Conservation (phyloP, 495 filamentous ascomycete species). For the Annulohypoxylon moriforme region DNA sequence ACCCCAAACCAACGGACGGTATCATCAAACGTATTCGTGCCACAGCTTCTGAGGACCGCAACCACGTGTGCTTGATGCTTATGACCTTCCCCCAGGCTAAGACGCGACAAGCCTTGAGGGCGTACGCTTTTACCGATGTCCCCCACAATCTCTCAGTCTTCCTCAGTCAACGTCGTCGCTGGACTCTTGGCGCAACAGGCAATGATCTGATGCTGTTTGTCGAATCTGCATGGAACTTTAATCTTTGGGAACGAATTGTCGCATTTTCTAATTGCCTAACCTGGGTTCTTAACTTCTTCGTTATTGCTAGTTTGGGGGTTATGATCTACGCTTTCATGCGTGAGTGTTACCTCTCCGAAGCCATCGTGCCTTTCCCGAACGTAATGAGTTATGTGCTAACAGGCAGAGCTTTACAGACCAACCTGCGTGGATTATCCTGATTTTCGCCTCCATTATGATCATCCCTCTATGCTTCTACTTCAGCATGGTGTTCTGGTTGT, state of each 20-base stretch:
- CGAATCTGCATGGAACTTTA: slow-evolving; percentile 31
- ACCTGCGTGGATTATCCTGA: slow-evolving; percentile 42
- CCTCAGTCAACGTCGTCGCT: slow-evolving; percentile 49
- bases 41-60: slow-evolving; percentile 47
- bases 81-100: slow-evolving; percentile 40
- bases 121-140: slow-evolving; percentile 47
- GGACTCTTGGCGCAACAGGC: slow-evolving; percentile 47
- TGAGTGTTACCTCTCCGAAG: slow-evolving; percentile 15
- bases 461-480: slow-evolving; percentile 40
- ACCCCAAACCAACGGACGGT: slow-evolving; percentile 44
- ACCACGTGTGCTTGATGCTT: slow-evolving; percentile 49
- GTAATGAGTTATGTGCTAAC: neutral
- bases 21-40: slow-evolving; percentile 48
- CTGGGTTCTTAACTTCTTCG: slow-evolving; percentile 47
- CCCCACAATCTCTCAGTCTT: slow-evolving; percentile 46
- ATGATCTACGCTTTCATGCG: slow-evolving; percentile 43
- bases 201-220: slow-evolving; percentile 48
- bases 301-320: slow-evolving; percentile 45
- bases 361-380: neutral
- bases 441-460: slow-evolving; percentile 47
- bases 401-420: slow-evolving; percentile 20
- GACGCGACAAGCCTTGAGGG: slow-evolving; percentile 46
- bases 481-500: slow-evolving; percentile 41
- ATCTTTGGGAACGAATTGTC: slow-evolving; percentile 46
- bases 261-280: slow-evolving; percentile 44